Conservation (phyloP, 352 stramenopile genomes). For the Pythium brassicae region DNA sequence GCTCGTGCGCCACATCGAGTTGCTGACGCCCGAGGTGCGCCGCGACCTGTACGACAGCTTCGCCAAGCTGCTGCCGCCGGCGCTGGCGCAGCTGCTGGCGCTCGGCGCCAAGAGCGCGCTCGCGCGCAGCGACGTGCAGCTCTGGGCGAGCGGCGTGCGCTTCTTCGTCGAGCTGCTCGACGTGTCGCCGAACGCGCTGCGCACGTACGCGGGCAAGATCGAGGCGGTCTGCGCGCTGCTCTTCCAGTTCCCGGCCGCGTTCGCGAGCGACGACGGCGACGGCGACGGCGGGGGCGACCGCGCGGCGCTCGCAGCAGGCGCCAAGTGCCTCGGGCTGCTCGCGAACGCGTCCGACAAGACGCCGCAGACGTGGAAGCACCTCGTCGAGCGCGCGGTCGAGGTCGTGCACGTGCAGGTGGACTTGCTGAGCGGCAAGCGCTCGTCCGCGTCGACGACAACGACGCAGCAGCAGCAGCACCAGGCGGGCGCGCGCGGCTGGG, state of each 20-base stretch:
- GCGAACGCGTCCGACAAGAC: conserved; percentile 64
- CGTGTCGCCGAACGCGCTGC: conserved; percentile 47
- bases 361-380: conserved; percentile 57
- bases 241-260: conserved; percentile 28
- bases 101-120: conserved; percentile 24
- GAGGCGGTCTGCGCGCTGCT: conserved; percentile 39
- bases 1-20: conserved; percentile 45
- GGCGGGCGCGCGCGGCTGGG: conserved; percentile 57
- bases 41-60: conserved; percentile 59
- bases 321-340: conserved; percentile 42
- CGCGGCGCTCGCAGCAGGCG: conserved; percentile 18
- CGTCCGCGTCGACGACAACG: conserved; percentile 9
- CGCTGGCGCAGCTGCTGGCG: conserved; percentile 36
- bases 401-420: conserved; percentile 65
- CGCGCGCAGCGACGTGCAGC: conserved; percentile 16
- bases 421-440: conserved; percentile 52
- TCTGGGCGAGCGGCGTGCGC: conserved; percentile 30
- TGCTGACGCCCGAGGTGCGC: conserved; percentile 49
- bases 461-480: too few relatives aligned
- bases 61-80: conserved; percentile 52
- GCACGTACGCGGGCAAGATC: conserved; percentile 58
- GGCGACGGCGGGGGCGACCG: too few relatives aligned
- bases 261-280: conserved; percentile 9
- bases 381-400: conserved; percentile 55
- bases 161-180: conserved; percentile 47